Evolutionary conservation across 225 moss, liverwort and hornwort species (phyloP), one percentile per base, ranked within the genome.

Genomic region (Takakia lepidozioides): DNA sequence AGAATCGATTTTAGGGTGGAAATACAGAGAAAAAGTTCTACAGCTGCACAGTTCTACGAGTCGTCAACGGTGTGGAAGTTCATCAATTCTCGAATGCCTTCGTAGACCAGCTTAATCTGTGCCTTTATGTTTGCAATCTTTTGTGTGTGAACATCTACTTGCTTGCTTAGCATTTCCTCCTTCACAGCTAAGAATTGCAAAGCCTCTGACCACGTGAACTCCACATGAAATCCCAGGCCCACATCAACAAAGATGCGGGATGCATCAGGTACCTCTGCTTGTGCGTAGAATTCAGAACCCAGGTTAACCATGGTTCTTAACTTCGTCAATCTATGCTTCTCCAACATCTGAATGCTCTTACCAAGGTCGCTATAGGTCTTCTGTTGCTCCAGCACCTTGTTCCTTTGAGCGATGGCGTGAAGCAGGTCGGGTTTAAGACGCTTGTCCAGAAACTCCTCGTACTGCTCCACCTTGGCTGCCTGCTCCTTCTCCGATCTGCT

Each of bases 21-120:
- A n/a, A n/a, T n/a, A n/a, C n/a, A n/a, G n/a, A n/a, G n/a, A n/a
- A n/a, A n/a, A n/a, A n/a, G n/a, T n/a, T n/a, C n/a, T n/a, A n/a
- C n/a, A n/a, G n/a, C n/a, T n/a, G n/a, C n/a, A n/a, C n/a, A n/a
- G n/a, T n/a, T n/a, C 32, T 32, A 32, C 11, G 32, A 32, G 11
- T 7, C 11, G 2, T 37, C 52, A 53, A 10, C 23, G 19, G 24
- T 25, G 13, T 77, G 60, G n/a, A 87, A 58, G 42, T 75, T 75
- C 95, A 90, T 75, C 73, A 98, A 47, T 47, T 98, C 90, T 55
- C 85, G 72, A 43, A 90, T 81, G 35, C 90, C 95, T 71, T 87
- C 84, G 5, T 67, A 60, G 22, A 90, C 90, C 51, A 91, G 71
- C 65, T 98, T 98, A 21, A 87, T 83, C 56, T 98, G 85, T 8